Base-by-base conservation (phyloP, 2,329 filamentous ascomycete species). In the Aspergillus ruber region DNA sequence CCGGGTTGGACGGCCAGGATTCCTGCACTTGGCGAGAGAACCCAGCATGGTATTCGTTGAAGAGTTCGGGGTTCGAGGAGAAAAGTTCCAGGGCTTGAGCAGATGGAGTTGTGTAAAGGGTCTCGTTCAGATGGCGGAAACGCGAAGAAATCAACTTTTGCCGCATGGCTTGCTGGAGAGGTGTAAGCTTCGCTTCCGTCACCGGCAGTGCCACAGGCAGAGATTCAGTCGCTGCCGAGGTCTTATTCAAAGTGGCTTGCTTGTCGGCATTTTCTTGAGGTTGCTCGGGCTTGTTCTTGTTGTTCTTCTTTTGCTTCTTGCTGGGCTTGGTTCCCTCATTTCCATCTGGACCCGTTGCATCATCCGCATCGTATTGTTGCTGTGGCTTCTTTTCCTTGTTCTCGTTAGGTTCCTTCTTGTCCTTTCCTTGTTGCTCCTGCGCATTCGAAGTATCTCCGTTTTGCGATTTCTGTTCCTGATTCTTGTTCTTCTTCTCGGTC, bases 71-170 rank as follows among this genome's bases (percentile, higher is more conserved):
- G 43, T 88, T 88, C 29, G 86, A 77, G 44, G 81, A 76, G 74
- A 98, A 97, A 20, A 97, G 82, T 44, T 79, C 73, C 57, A 93
- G 82, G n/a, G 93, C 87, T 55, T 93, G 83, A 32, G 77, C 75
- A 0, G 93, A 98, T 1, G 90, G 88, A 6, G 85, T 88, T 4
- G 91, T 97, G 74, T 98, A 98, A 12, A 98, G 83, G 0, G 89
- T 91, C 74, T 98, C 87, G 69, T 98, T 98, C 52, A 98, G 83
- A 70, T 97, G 90, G 54, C 93, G 89, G 80, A 98, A 98, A 49
- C 93, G 90, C 1, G 93, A 90, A 8, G 90, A 94, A 53, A 95
- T 79, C 53, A 98, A 83, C 75, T 98, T 98, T 64, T 90, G 85
- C 52, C 88, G 85, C 93, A 98, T 98, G 3, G 88, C 84, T 47